Conservation (phyloP, 139 green algal species). For the Raphidocelis subcapitata region DNA sequence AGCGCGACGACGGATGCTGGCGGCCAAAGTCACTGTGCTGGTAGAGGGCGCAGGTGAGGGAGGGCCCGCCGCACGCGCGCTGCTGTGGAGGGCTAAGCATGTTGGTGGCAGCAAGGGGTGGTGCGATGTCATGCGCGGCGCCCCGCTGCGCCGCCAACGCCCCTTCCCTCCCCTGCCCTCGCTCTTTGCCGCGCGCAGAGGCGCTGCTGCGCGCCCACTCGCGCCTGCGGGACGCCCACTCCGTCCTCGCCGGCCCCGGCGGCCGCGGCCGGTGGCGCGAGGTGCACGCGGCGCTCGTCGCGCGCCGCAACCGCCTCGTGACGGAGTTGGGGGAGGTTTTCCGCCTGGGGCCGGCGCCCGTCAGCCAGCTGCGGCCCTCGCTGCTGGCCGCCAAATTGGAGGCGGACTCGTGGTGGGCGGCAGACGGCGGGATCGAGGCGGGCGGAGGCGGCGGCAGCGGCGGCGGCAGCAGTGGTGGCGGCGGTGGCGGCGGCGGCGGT, state of each 20-base stretch:
- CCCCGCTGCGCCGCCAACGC: not conserved
- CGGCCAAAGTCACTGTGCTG: not conserved
- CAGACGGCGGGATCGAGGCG: not conserved
- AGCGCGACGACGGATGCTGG: not conserved
- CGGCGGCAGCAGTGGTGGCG: not conserved
- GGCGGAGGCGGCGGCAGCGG: not conserved
- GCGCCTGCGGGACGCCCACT: slow-evolving; percentile 21
- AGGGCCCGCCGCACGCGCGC: not conserved
- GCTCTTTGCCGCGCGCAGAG: no score
- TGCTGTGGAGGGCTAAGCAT: not conserved
- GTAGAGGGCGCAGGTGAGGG: not conserved
- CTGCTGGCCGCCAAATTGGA: not conserved
- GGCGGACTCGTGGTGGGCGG: no score
- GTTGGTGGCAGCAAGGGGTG: not conserved
- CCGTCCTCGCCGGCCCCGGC: slow-evolving; percentile 26
- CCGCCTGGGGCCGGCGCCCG: slow-evolving; percentile 22
- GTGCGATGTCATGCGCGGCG: not conserved
- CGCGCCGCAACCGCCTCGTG: slow-evolving; percentile 42
- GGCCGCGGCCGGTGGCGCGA: slow-evolving; percentile 32
- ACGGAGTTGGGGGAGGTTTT: slow-evolving; percentile 41
- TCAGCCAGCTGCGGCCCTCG: not conserved
- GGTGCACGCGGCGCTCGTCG: slow-evolving; percentile 39
- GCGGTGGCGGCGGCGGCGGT: not conserved
- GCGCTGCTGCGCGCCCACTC: slow-evolving; percentile 5
- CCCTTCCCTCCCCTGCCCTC: no score